Evolutionary conservation across 805 yeast species (phyloP).

Genomic region (Saturnispora serradocipensis): DNA sequence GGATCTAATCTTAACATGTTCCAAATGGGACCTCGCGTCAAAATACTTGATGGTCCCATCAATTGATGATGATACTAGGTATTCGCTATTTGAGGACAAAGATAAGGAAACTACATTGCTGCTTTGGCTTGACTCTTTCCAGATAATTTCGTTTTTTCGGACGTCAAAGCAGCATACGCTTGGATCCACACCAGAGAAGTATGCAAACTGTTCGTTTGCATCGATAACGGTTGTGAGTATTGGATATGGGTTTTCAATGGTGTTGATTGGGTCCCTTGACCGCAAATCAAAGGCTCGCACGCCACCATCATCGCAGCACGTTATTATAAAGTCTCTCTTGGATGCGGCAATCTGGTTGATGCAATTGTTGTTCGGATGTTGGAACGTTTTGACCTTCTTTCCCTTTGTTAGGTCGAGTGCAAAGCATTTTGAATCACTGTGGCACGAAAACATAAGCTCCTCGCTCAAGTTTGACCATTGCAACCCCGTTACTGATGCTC

Average conservation of each 20-base stretch:
- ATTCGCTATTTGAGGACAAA: constrained; percentile 33
- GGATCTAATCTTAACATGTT: constrained; percentile 27
- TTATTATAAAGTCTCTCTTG: constrained; percentile 27
- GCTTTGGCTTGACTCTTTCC: constrained; percentile 35
- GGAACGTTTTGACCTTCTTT: constrained; percentile 40
- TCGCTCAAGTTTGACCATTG: constrained; percentile 43
- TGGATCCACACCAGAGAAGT: constrained; percentile 62
- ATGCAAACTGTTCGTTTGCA: constrained; percentile 35
- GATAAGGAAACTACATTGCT: constrained; percentile 51
- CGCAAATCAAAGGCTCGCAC: constrained; percentile 58
- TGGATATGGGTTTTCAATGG: constrained; percentile 35
- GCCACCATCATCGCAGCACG: constrained; percentile 62
- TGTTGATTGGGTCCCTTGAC: constrained; percentile 33
- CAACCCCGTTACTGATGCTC: constrained; percentile 54
- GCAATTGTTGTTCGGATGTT: constrained; percentile 21
- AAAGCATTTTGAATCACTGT: constrained; percentile 55
- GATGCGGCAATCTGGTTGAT: constrained; percentile 46
- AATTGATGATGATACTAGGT: constrained; percentile 41
- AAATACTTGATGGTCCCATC: constrained; percentile 50
- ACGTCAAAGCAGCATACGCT: constrained; percentile 51
- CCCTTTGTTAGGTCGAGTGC: constrained; percentile 58
- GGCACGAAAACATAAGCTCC: constrained; percentile 35
- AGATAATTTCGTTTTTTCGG: constrained; percentile 34
- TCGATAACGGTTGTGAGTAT: constrained; percentile 40
- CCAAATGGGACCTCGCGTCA: constrained; percentile 36